Conservation (phyloP, 2,329 filamentous ascomycete species). For the Epichloe festucae region DNA sequence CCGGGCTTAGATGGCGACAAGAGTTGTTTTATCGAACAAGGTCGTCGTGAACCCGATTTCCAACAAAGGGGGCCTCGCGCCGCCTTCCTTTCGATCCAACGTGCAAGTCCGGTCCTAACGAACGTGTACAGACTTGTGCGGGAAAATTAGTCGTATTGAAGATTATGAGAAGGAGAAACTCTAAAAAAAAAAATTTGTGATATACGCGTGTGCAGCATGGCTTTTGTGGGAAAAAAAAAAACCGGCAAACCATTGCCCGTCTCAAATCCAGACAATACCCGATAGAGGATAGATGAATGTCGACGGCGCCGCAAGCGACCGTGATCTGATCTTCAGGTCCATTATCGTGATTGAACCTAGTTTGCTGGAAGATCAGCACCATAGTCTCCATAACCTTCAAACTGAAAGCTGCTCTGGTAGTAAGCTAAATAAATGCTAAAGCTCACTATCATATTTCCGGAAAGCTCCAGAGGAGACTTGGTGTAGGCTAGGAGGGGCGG, state of each 20-base stretch:
- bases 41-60: background rate
- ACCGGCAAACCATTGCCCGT: no score
- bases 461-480: background rate
- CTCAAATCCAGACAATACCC: background rate
- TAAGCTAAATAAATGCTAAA: background rate
- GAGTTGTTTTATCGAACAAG: background rate
- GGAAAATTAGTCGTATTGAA: no score
- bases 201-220: no score
- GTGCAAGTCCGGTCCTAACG: background rate
- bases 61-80: background rate
- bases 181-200: no score
- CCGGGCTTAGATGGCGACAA: background rate
- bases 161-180: no score
- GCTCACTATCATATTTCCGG: background rate
- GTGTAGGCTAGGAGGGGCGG: background rate
- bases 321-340: background rate
- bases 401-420: background rate
- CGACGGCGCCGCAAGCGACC: background rate
- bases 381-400: background rate
- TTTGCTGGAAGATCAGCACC: background rate
- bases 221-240: no score
- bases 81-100: background rate
- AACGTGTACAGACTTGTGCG: background rate
- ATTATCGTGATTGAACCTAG: background rate
- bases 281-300: background rate